Conservation (phyloP, 441 rosid genomes). For the Adansonia madagascariensis region DNA sequence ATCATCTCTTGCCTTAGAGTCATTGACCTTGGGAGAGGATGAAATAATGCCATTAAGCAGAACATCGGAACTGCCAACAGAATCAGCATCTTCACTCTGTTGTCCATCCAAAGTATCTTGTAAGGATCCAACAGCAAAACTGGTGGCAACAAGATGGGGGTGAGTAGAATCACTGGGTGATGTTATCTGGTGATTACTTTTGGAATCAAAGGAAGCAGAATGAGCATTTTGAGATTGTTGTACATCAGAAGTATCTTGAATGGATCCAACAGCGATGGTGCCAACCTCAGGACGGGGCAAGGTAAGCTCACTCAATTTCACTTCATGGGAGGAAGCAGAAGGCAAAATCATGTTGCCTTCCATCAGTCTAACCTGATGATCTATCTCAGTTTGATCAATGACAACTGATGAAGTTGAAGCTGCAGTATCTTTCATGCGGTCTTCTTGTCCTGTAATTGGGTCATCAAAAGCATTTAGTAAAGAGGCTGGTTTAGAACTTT, state of each 20-base stretch:
- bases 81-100: too few relatives aligned
- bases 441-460: slow-evolving; percentile 26
- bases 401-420: slow-evolving; percentile 35
- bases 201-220: slow-evolving; percentile 24
- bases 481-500: slow-evolving; percentile 35
- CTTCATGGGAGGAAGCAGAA: slow-evolving; percentile 6
- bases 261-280: slow-evolving; percentile 7
- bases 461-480: slow-evolving; percentile 27
- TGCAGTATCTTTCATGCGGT: slow-evolving; percentile 28
- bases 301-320: slow-evolving; percentile 29
- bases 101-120: background rate
- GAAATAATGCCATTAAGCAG: background rate
- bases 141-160: background rate
- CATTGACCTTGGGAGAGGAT: slow-evolving; percentile 27
- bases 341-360: slow-evolving; percentile 29
- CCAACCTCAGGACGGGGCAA: slow-evolving; percentile 23
- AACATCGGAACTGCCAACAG: background rate
- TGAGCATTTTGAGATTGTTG: background rate
- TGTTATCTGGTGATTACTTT: background rate
- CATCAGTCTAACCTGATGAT: slow-evolving; percentile 33
- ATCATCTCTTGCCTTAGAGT: slow-evolving; percentile 6
- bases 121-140: background rate
- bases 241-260: background rate
- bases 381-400: slow-evolving; percentile 30
- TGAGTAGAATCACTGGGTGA: background rate